Evolutionary conservation across 345 rosid species (phyloP).

Genomic region (Brassica napus): DNA sequence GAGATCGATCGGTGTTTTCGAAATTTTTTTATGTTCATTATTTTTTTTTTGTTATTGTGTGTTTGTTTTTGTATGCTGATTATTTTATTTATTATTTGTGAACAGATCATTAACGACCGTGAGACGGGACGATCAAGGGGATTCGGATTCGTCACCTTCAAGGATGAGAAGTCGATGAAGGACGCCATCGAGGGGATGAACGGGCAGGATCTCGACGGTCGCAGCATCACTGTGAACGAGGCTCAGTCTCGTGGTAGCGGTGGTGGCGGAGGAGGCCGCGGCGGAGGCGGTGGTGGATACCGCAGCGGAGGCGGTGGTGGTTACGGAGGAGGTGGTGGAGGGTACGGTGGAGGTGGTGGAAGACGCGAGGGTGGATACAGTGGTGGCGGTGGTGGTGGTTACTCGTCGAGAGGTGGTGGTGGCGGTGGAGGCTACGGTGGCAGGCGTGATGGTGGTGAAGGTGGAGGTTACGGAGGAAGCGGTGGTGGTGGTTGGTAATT

Average conservation of each 20-base stretch:
- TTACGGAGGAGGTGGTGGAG: slow-evolving; percentile 29
- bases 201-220: slow-evolving; percentile 85
- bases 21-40: neutral
- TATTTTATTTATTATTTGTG: neutral
- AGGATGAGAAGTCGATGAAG: slow-evolving; percentile 75
- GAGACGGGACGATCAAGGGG: slow-evolving; percentile 94
- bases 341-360: slow-evolving; percentile 25
- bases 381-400: slow-evolving; percentile 26
- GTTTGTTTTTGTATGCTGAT: neutral
- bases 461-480: slow-evolving; percentile 32
- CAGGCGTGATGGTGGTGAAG: slow-evolving; percentile 28
- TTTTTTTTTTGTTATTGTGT: neutral
- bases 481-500: slow-evolving; percentile 32
- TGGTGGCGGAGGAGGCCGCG: slow-evolving; percentile 46
- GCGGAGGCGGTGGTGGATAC: slow-evolving; percentile 47
- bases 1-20: slow-evolving; percentile 61
- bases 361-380: slow-evolving; percentile 28
- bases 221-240: slow-evolving; percentile 84
- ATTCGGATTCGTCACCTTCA: slow-evolving; percentile 86
- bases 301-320: slow-evolving; percentile 47
- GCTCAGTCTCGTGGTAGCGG: slow-evolving; percentile 80
- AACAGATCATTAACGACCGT: slow-evolving; percentile 76
- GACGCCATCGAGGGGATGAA: slow-evolving; percentile 95
- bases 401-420: slow-evolving; percentile 19
- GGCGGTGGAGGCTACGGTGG: slow-evolving; percentile 13